Evolutionary conservation across 257 asterid genomes (phyloP).

Genomic region (Primulina eburnea): DNA sequence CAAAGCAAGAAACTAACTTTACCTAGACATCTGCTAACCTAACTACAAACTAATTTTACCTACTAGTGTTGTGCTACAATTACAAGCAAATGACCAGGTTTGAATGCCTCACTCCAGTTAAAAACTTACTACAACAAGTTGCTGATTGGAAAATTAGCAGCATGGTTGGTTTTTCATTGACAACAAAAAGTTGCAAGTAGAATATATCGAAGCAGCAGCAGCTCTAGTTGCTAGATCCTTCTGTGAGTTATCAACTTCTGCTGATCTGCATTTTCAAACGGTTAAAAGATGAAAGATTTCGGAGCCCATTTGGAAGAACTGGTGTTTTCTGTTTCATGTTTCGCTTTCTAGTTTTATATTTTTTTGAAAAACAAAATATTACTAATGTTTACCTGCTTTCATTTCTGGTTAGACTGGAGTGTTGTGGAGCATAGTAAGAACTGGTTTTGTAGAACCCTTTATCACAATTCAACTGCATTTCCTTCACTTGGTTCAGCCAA

Average conservation of each 20-base stretch:
- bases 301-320: too few species aligned
- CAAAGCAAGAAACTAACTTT: not conserved
- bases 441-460: slow-evolving; percentile 47
- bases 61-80: slow-evolving; percentile 3
- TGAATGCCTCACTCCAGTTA: slow-evolving; percentile 1
- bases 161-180: slow-evolving; percentile 54
- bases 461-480: slow-evolving; percentile 83
- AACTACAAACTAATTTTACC: not conserved
- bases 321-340: not conserved
- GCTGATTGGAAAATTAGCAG: slow-evolving; percentile 29
- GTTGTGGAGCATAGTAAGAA: slow-evolving; percentile 32
- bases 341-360: not conserved
- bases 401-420: slow-evolving; percentile 30
- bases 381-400: slow-evolving; percentile 43
- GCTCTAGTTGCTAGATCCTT: slow-evolving; percentile 66
- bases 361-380: not conserved
- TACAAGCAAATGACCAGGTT: slow-evolving; percentile 16
- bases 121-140: not conserved
- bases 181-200: slow-evolving; percentile 75
- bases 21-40: not conserved
- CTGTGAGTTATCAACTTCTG: slow-evolving; percentile 41
- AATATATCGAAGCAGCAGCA: slow-evolving; percentile 93
- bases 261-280: slow-evolving; percentile 40
- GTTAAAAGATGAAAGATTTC: not conserved
- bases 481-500: slow-evolving; percentile 84